Percentiles rank a stretch among this genome's conserved stretches.
These are phyloP conservation scores for Rehmannia glutinosa DNA, from an alignment of 257 asterid species.

Conservation along the genomic window DNA sequence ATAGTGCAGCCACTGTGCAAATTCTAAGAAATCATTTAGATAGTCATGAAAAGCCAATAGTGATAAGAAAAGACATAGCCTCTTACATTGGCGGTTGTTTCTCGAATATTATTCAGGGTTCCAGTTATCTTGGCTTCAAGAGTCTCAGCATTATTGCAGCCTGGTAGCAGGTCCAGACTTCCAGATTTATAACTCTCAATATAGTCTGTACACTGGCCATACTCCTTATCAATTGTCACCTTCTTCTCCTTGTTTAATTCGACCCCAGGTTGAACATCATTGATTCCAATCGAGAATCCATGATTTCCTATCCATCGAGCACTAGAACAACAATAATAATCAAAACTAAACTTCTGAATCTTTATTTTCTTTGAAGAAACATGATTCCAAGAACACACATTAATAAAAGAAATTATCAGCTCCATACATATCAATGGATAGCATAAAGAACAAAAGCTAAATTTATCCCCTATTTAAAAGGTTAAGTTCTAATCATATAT, in stretches of 20 bases:
- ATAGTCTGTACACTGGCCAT: conserved; percentile 47
- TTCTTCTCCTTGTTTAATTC: conserved; percentile 56
- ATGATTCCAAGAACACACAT: background rate
- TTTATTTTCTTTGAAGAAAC: background rate
- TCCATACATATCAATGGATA: background rate
- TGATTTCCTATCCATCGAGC: conserved; percentile 99
- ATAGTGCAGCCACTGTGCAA: background rate
- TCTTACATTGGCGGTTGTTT: conserved; percentile 63
- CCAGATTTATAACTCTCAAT: conserved; percentile 66
- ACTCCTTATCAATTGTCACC: conserved; percentile 48
- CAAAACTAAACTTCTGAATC: conserved; percentile 2
- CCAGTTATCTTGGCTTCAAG: conserved; percentile 77
- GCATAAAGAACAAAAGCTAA: background rate
- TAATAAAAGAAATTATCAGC: background rate
- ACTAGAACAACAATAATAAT: conserved; percentile 40
- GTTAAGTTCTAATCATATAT: background rate
- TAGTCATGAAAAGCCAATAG: conserved; percentile 4
- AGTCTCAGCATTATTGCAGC: conserved; percentile 82
- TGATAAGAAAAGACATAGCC: conserved; percentile 10
- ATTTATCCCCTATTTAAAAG: background rate
- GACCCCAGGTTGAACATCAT: conserved; percentile 83
- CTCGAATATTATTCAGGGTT: conserved; percentile 71
- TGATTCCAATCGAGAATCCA: conserved; percentile 96
- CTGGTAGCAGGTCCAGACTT: conserved; percentile 71
- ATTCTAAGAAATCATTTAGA: conserved; percentile 5